phyloP scores from a whole-genome alignment of 305 asterid species.

The Fraxinus baroniana region DNA sequence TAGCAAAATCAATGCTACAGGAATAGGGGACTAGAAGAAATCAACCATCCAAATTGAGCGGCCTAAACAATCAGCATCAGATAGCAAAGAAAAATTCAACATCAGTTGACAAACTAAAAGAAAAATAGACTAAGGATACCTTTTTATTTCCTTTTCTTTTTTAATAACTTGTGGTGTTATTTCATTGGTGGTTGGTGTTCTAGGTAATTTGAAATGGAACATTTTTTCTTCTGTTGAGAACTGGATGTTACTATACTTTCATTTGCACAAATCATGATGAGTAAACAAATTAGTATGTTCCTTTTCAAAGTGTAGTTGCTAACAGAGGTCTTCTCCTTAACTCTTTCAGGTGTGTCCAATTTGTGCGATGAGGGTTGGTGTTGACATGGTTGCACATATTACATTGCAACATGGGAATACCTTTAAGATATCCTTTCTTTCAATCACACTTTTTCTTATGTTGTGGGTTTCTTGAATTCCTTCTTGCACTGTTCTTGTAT shows the following conservation, averaged over 20 bases:
- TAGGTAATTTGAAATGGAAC: not conserved
- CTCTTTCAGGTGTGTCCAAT: slow-evolving; percentile 80
- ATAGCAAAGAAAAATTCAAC: not conserved
- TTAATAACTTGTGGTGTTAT: not conserved
- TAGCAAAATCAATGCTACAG: not conserved
- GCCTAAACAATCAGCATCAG: not conserved
- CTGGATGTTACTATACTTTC: not conserved
- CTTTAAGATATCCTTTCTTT: slow-evolving; percentile 84
- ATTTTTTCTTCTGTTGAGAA: not conserved
- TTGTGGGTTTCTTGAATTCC: slow-evolving; percentile 16
- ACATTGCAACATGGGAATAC: slow-evolving; percentile 88
- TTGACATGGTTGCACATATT: slow-evolving; percentile 98
- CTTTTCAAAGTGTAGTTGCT: slow-evolving; percentile 9
- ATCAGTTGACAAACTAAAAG: not conserved
- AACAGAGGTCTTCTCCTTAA: slow-evolving; percentile 14
- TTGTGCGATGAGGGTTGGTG: slow-evolving; percentile 89
- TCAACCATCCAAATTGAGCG: not conserved
- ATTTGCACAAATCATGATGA: not conserved
- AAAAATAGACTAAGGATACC: not conserved
- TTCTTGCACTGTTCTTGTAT: not conserved
- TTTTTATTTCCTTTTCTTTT: not conserved
- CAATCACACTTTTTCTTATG: not conserved
- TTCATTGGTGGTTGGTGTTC: slow-evolving; percentile 2
- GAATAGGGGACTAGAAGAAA: not conserved
- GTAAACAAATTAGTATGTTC: not conserved